Conservation (phyloP, 768 basidiomycete species). For the Paxillus rubicundulus region DNA sequence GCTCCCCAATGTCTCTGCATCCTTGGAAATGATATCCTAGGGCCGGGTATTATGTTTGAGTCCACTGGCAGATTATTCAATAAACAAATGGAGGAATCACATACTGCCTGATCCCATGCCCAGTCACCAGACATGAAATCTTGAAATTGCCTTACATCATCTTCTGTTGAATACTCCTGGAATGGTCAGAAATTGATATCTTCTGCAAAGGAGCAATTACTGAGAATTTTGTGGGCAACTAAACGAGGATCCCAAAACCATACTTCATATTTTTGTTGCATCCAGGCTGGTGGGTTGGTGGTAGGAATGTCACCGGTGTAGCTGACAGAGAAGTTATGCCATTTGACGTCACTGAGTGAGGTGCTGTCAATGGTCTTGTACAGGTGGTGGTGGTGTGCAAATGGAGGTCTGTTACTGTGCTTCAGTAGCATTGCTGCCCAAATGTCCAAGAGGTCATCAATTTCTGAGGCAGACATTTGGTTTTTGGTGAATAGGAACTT, state of each 20-base stretch:
- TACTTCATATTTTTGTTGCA: neutral
- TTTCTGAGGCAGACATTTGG: neutral
- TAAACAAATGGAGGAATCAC: neutral
- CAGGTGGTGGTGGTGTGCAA: neutral
- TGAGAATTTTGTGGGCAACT: neutral
- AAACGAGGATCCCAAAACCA: neutral
- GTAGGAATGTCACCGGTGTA: neutral
- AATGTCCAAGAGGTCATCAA: neutral
- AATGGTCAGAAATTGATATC: neutral
- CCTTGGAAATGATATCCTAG: no score
- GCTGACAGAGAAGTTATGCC: neutral
- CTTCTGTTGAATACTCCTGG: neutral
- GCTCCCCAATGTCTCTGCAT: neutral
- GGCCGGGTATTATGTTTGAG: neutral
- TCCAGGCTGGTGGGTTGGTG: neutral
- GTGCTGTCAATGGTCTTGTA: neutral
- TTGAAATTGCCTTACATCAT: neutral
- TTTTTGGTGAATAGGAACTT: neutral
- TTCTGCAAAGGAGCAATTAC: neutral
- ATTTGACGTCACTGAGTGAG: neutral
- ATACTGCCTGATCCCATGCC: slow-evolving; percentile 4
- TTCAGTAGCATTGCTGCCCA: neutral
- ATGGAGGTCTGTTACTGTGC: neutral
- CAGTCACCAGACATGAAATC: slow-evolving; percentile 4
- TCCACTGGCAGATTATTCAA: neutral